phyloP scores from a whole-genome alignment of 148 eudicot species.

The Vaccinium corymbosum region DNA sequence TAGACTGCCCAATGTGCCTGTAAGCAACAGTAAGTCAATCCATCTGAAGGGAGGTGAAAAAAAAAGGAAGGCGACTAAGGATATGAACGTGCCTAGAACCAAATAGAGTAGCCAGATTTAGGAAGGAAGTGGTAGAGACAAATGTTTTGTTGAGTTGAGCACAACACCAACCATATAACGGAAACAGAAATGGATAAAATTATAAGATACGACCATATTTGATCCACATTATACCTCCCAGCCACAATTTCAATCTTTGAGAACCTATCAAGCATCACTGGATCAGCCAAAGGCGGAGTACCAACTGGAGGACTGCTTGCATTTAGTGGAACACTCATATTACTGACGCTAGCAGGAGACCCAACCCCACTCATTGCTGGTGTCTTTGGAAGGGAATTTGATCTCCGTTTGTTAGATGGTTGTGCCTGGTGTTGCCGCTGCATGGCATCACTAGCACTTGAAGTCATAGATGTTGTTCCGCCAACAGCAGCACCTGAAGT shows the following conservation, averaged over 20 bases:
- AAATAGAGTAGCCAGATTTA: too few species aligned
- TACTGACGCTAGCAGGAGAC: slow-evolving; percentile 87
- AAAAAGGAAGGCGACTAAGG: too few species aligned
- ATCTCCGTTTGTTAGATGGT: slow-evolving; percentile 58
- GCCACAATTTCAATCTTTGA: slow-evolving; percentile 64
- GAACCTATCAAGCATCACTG: slow-evolving; percentile 61
- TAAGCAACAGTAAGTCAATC: too few species aligned
- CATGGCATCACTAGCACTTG: slow-evolving; percentile 73
- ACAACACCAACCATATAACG: not conserved
- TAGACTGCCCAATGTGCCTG: too few species aligned
- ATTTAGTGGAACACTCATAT: slow-evolving; percentile 61
- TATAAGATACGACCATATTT: slow-evolving; percentile 1
- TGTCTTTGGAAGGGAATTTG: slow-evolving; percentile 71
- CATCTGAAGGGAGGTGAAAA: too few species aligned
- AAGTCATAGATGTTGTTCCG: slow-evolving; percentile 59
- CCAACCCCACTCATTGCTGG: slow-evolving; percentile 74
- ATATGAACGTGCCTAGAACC: too few species aligned
- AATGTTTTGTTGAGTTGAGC: too few species aligned
- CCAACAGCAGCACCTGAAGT: slow-evolving; percentile 51
- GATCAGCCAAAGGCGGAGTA: slow-evolving; percentile 51
- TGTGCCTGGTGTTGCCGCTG: slow-evolving; percentile 77
- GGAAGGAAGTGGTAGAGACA: too few species aligned
- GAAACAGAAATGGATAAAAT: slow-evolving; percentile 6
- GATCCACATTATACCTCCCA: slow-evolving; percentile 48
- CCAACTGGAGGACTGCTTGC: slow-evolving; percentile 82